Evolutionary conservation across 140 eudicot species (phyloP).

Genomic region (Senecio squalidus): DNA sequence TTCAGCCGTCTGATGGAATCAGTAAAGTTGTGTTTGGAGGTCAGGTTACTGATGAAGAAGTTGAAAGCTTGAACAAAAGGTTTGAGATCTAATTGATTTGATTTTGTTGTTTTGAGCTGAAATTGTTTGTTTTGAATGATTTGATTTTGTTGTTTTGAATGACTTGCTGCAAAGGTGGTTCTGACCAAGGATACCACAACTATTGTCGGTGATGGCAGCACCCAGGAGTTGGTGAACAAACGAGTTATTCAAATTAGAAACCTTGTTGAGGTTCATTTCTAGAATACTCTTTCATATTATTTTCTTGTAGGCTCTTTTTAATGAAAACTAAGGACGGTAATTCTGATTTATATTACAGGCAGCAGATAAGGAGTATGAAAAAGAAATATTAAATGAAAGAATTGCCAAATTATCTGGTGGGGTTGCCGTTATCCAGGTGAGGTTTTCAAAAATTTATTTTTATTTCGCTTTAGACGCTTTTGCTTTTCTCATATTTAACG

Average conservation of each 20-base stretch:
- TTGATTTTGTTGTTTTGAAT: no score
- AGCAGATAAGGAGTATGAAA: conserved; percentile 67
- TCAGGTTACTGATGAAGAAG: no score
- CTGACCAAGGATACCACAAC: conserved; percentile 60
- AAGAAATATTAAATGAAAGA: conserved; percentile 58
- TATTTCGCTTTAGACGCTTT: background rate
- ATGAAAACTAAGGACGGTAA: background rate
- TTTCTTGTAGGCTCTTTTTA: background rate
- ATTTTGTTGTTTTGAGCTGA: no score
- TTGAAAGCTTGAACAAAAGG: no score
- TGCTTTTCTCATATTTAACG: background rate
- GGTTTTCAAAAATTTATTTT: background rate
- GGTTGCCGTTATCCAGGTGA: conserved; percentile 36
- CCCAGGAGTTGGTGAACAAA: conserved; percentile 56
- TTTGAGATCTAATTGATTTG: no score
- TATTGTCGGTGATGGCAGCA: conserved; percentile 85
- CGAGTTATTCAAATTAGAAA: conserved; percentile 58
- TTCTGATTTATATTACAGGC: conserved; percentile 26
- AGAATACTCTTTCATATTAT: background rate
- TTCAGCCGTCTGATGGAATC: no score
- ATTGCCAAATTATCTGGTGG: conserved; percentile 71
- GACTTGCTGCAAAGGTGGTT: conserved; percentile 69
- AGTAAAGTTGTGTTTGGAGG: no score
- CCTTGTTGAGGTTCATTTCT: conserved; percentile 45
- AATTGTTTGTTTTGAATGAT: no score